Evolutionary conservation across 2,329 filamentous ascomycete genomes (phyloP).

Genomic region (Lasiodiplodia gonubiensis): DNA sequence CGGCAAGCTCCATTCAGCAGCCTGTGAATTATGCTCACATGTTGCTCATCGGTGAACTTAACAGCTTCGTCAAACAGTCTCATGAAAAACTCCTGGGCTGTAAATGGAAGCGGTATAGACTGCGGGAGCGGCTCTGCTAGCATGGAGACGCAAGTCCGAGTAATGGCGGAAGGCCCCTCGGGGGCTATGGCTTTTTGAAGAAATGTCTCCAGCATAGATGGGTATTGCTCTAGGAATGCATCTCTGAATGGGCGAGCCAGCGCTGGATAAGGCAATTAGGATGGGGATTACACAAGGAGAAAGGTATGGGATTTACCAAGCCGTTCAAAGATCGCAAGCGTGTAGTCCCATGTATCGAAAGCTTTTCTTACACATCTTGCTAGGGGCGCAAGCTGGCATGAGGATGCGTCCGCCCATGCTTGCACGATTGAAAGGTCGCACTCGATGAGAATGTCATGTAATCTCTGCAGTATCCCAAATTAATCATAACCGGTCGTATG

Average conservation of each 20-base stretch:
- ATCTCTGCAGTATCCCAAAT: constrained; percentile 36
- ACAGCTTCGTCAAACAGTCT: constrained; percentile 39
- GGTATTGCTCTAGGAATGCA: constrained; percentile 39
- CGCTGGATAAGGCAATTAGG: constrained; percentile 7
- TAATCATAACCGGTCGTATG: neutral
- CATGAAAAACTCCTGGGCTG: constrained; percentile 44
- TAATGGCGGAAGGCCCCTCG: neutral
- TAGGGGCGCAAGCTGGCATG: constrained; percentile 45
- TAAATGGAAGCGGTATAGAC: constrained; percentile 39
- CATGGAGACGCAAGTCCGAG: constrained; percentile 38
- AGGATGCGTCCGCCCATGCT: constrained; percentile 54
- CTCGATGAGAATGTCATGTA: constrained; percentile 43
- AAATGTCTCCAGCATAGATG: constrained; percentile 41
- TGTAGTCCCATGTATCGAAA: constrained; percentile 58
- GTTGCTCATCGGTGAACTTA: constrained; percentile 35
- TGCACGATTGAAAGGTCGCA: constrained; percentile 46
- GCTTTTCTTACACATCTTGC: constrained; percentile 55
- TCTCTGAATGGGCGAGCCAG: constrained; percentile 35
- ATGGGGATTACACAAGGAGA: too few relatives aligned
- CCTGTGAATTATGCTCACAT: constrained; percentile 39
- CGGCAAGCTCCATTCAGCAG: constrained; percentile 46
- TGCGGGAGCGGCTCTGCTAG: constrained; percentile 42
- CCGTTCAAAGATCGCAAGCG: constrained; percentile 55
- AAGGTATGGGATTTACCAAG: constrained; percentile 49
- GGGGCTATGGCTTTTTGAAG: constrained; percentile 42